Evolutionary conservation across 1,139 yeast genomes (phyloP).

Genomic region (Candida sanyaensis): DNA sequence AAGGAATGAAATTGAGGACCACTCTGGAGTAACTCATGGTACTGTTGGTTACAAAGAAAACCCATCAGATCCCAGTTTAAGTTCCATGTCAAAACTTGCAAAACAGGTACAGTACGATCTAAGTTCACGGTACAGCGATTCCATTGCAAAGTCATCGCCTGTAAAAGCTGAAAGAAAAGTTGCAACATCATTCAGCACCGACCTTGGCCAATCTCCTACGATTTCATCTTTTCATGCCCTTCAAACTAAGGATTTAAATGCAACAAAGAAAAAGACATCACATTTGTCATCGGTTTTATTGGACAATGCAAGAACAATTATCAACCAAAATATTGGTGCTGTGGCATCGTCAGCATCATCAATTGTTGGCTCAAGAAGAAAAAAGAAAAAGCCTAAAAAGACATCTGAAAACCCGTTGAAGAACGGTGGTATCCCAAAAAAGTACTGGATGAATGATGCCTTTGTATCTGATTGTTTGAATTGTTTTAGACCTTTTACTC

Average conservation of each 20-base stretch:
- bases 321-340: slow-evolving; percentile 32
- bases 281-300: slow-evolving; percentile 36
- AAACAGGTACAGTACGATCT: slow-evolving; percentile 13
- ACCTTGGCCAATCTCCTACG: slow-evolving; percentile 27
- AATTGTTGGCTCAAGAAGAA: slow-evolving; percentile 22
- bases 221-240: slow-evolving; percentile 45
- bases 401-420: slow-evolving; percentile 49
- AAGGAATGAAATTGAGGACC: slow-evolving; percentile 10
- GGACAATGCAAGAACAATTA: slow-evolving; percentile 42
- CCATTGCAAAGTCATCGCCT: slow-evolving; percentile 33
- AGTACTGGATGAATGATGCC: slow-evolving; percentile 92
- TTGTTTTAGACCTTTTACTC: slow-evolving; percentile 72
- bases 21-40: not conserved
- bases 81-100: not conserved
- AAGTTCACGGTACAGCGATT: slow-evolving; percentile 26
- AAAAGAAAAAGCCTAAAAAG: slow-evolving; percentile 33
- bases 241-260: slow-evolving; percentile 23
- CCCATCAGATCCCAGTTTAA: slow-evolving; percentile 4
- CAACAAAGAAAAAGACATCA: slow-evolving; percentile 29
- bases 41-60: slow-evolving; percentile 3
- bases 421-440: slow-evolving; percentile 56
- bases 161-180: slow-evolving; percentile 25
- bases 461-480: slow-evolving; percentile 80
- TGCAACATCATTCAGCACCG: slow-evolving; percentile 9
- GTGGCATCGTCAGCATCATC: slow-evolving; percentile 35